These are phyloP conservation scores for Aureobasidium mangrovei DNA, from an alignment of 2,329 filamentous ascomycete genomes.

Conservation along the genomic window DNA sequence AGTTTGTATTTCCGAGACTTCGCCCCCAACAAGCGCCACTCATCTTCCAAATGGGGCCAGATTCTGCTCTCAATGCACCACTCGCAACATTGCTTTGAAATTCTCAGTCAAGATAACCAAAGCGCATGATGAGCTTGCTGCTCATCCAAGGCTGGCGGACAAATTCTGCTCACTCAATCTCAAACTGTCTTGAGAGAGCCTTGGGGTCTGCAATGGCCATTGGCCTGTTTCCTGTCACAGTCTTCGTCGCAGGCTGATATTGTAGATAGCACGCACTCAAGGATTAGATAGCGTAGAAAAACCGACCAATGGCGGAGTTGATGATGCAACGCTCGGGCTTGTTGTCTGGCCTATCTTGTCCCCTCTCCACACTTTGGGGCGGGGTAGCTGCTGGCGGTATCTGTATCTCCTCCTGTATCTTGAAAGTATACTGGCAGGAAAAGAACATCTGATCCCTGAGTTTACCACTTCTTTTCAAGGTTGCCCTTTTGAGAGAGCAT, in stretches of 20 bases:
- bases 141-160: too few species aligned
- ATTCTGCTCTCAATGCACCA: too few species aligned
- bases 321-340: slow-evolving; percentile 10
- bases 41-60: too few species aligned
- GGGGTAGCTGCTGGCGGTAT: slow-evolving; percentile 1
- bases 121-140: too few species aligned
- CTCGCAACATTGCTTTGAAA: too few species aligned
- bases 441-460: slow-evolving; percentile 4
- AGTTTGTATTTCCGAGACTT: slow-evolving; percentile 2
- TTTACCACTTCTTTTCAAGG: not conserved
- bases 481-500: slow-evolving; percentile 6
- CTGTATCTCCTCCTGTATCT: slow-evolving; percentile 2
- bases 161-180: too few species aligned
- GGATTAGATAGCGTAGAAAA: slow-evolving; percentile 1
- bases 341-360: slow-evolving; percentile 1
- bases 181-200: not conserved
- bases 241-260: not conserved
- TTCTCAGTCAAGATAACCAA: too few species aligned
- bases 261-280: slow-evolving; percentile 8
- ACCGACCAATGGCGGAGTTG: slow-evolving; percentile 9
- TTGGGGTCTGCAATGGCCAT: not conserved
- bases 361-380: slow-evolving; percentile 5
- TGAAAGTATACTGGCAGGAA: slow-evolving; percentile 5
- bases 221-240: not conserved
- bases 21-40: not conserved